Conservation (phyloP, 331 rosid species). For the Quercus lobata region DNA sequence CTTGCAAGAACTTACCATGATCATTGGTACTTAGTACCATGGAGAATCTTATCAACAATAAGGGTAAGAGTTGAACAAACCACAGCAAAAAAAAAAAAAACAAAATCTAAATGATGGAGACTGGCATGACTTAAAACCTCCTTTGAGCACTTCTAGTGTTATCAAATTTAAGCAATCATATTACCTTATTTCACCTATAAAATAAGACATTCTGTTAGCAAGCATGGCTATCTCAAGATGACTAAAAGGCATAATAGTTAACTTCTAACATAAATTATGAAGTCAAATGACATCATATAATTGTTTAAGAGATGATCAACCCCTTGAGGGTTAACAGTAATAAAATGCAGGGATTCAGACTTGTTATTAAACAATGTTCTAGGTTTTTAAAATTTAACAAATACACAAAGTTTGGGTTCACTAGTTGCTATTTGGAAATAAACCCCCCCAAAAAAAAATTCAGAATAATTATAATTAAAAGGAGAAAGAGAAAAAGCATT, state of each 20-base stretch:
- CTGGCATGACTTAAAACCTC: neutral
- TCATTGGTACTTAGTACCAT: too few relatives aligned
- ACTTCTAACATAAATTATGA: neutral
- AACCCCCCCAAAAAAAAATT: neutral
- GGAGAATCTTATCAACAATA: too few relatives aligned
- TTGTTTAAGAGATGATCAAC: neutral
- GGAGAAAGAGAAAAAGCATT: too few relatives aligned
- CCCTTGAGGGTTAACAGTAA: neutral
- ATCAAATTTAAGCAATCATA: neutral
- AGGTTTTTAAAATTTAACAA: neutral
- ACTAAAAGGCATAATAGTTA: neutral
- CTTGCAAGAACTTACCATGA: too few relatives aligned
- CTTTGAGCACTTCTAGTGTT: neutral
- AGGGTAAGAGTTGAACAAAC: too few relatives aligned
- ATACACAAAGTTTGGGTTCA: neutral
- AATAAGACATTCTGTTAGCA: too few relatives aligned
- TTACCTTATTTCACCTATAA: neutral
- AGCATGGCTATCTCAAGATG: neutral
- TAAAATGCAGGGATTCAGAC: conserved; percentile 4
- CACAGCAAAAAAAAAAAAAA: neutral
- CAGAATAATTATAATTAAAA: too few relatives aligned
- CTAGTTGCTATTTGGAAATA: neutral
- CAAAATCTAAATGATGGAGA: neutral
- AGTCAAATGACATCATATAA: neutral
- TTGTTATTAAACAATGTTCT: neutral